These are phyloP conservation scores for Fusarium nelsonii DNA, from an alignment of 2,329 filamentous ascomycete genomes.

Conservation along the genomic window DNA sequence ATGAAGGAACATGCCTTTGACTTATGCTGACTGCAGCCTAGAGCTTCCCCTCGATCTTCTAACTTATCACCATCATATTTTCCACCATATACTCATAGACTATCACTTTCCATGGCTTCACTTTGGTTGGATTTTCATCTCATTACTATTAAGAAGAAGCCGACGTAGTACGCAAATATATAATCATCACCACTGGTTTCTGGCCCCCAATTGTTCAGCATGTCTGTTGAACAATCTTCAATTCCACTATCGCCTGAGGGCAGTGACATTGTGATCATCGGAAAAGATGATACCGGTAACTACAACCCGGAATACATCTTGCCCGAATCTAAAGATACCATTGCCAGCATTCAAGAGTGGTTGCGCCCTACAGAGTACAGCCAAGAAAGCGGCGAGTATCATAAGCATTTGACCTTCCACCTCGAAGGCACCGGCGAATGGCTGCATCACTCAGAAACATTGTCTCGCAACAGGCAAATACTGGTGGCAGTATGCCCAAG, in stretches of 20 bases:
- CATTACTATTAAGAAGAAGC: neutral
- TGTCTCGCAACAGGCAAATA: conserved; percentile 2
- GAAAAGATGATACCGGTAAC: conserved; percentile 45
- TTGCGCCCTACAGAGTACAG: conserved; percentile 37
- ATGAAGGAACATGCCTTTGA: neutral
- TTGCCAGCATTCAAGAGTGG: conserved; percentile 43
- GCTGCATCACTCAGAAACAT: conserved; percentile 18
- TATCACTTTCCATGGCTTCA: neutral
- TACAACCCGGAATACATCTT: conserved; percentile 52
- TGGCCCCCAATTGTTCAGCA: neutral
- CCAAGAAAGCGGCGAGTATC: conserved; percentile 35
- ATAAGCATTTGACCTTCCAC: conserved; percentile 34
- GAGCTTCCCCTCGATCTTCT: neutral
- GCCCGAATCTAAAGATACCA: conserved; percentile 42
- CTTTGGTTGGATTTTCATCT: neutral
- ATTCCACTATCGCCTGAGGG: conserved; percentile 4
- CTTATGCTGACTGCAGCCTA: conserved; percentile 2
- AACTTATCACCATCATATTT: neutral
- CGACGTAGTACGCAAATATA: neutral
- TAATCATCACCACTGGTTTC: neutral
- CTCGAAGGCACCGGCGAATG: conserved; percentile 32
- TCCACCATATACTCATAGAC: no score
- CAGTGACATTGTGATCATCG: conserved; percentile 28
- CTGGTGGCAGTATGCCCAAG: conserved; percentile 39
- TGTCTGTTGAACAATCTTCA: neutral